phyloP scores from a whole-genome alignment of 2,329 filamentous ascomycete species.

The Arthroderma sp. region DNA sequence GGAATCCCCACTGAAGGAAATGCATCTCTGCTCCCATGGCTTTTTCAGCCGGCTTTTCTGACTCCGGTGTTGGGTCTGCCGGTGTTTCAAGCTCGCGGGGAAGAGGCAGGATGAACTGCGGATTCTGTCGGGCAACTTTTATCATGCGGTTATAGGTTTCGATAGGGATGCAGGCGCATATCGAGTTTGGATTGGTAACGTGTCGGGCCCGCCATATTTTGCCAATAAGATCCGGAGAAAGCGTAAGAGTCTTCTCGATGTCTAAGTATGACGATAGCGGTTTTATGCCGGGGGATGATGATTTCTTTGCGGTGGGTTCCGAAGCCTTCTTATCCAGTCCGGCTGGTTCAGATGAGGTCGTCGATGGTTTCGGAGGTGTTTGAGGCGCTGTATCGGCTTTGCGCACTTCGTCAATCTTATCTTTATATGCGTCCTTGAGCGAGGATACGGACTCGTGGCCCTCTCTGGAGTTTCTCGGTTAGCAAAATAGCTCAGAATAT shows the following conservation, averaged over 20 bases:
- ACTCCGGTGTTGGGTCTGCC: conserved; percentile 20
- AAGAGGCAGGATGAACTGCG: conserved; percentile 83
- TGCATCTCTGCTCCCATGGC: conserved; percentile 64
- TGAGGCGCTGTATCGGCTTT: conserved; percentile 39
- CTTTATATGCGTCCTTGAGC: conserved; percentile 70
- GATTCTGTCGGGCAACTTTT: conserved; percentile 57
- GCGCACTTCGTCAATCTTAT: conserved; percentile 63
- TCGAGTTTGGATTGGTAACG: conserved; percentile 55
- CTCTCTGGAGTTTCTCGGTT: conserved; percentile 40
- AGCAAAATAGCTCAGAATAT: neutral
- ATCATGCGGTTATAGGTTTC: conserved; percentile 64
- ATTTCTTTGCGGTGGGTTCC: conserved; percentile 18
- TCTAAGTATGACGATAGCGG: conserved; percentile 61
- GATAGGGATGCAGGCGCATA: conserved; percentile 73
- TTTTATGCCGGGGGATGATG: conserved; percentile 43
- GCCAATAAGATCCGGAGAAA: conserved; percentile 72
- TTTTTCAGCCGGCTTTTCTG: conserved; percentile 42
- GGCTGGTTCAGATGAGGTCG: conserved; percentile 19
- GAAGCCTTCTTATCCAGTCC: neutral
- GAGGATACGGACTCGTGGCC: conserved; percentile 48
- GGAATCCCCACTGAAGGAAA: conserved; percentile 93
- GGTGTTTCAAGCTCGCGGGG: conserved; percentile 34
- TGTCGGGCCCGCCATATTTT: conserved; percentile 84
- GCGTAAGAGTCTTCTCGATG: conserved; percentile 58
- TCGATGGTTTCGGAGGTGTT: conserved; percentile 20